Conservation (phyloP, 2,329 filamentous ascomycete species). For the Botryosphaeria dothidea region DNA sequence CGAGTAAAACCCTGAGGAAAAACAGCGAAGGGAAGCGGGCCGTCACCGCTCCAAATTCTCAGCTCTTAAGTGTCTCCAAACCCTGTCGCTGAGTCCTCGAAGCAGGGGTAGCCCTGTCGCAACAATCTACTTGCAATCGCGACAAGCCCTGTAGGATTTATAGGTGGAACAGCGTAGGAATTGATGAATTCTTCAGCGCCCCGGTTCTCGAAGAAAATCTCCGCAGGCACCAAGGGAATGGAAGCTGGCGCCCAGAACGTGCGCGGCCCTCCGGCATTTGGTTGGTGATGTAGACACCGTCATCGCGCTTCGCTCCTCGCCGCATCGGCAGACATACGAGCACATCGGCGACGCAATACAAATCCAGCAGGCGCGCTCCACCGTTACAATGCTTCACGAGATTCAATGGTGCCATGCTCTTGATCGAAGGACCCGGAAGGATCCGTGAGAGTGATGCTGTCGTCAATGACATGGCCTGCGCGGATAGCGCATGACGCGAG, state of each 20-base stretch:
- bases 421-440: conserved; percentile 3
- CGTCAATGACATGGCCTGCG: neutral
- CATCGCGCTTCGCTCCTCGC: neutral
- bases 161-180: conserved; percentile 3
- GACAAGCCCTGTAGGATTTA: neutral
- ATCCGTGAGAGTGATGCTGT: conserved; percentile 8
- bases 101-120: neutral
- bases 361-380: neutral
- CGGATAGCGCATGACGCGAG: conserved; percentile 9
- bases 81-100: neutral
- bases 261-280: neutral
- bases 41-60: neutral
- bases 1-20: neutral
- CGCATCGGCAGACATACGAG: neutral
- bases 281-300: neutral
- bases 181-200: neutral
- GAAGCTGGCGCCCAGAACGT: neutral
- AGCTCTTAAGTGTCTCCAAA: neutral
- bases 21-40: neutral
- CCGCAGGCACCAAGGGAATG: neutral
- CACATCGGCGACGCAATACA: neutral
- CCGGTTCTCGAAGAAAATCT: neutral
- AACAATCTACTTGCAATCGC: conserved; percentile 10
- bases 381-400: neutral
- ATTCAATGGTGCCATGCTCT: neutral